A percentile compares a stretch with the other conserved stretches of the same genome.
Evolutionary conservation across 345 rosid genomes (phyloP).

Genomic region (Populus tremula): DNA sequence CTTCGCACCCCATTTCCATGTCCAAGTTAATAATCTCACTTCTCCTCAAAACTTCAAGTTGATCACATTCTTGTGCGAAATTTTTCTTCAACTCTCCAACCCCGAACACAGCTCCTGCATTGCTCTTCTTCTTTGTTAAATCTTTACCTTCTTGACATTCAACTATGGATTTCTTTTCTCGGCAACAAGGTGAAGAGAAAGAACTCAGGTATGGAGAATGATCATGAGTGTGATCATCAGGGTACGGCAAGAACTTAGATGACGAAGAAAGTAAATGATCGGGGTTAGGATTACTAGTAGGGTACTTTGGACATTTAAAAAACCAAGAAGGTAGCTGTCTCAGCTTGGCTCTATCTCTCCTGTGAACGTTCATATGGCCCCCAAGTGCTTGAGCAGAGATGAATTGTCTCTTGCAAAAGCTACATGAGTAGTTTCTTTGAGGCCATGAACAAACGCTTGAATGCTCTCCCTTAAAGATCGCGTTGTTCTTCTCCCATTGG

Average conservation of each 20-base stretch:
- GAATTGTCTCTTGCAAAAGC: conserved; percentile 55
- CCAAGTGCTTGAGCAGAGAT: conserved; percentile 74
- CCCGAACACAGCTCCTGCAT: conserved; percentile 15
- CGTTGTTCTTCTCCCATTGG: conserved; percentile 3
- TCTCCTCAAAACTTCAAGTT: conserved; percentile 28
- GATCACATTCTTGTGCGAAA: conserved; percentile 17
- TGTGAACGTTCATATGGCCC: conserved; percentile 51
- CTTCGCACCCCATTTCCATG: conserved; percentile 43
- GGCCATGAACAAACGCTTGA: conserved; percentile 41
- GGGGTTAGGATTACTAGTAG: conserved; percentile 23
- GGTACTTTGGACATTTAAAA: background rate
- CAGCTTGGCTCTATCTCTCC: background rate
- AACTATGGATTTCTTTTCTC: conserved; percentile 15
- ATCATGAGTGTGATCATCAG: background rate
- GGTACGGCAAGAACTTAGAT: conserved; percentile 7
- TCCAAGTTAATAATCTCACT: conserved; percentile 40
- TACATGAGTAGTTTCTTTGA: conserved; percentile 53
- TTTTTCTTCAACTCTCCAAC: conserved; percentile 28
- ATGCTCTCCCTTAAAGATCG: conserved; percentile 8
- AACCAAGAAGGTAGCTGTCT: background rate
- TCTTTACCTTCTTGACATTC: conserved; percentile 20
- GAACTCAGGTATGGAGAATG: conserved; percentile 10
- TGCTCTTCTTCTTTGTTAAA: conserved; percentile 29
- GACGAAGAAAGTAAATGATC: conserved; percentile 26
- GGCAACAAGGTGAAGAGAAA: conserved; percentile 26